Evolutionary conservation across 495 filamentous ascomycete species (phyloP), one percentile per base, ranked within the genome.

Genomic region (Xylaria acuta): DNA sequence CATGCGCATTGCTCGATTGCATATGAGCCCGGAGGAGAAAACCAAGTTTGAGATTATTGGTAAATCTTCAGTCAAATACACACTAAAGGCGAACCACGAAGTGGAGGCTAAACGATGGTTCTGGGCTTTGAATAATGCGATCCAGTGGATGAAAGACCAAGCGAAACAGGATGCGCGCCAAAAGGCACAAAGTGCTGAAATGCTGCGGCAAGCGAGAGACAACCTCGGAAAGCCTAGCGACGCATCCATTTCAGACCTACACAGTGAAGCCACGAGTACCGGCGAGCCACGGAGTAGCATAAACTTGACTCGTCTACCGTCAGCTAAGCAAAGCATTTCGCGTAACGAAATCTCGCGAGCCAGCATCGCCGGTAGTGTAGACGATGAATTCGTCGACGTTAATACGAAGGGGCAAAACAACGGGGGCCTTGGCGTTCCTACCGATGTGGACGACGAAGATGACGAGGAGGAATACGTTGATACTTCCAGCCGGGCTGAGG

Each of bases 61-160:
- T 25, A 99, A 99, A 81, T 95, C 95, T 1, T 97, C 95, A n/a
- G 95, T 99, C 70, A 99, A 98, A 81, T 99, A 99, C 79, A 93
- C 96, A 64, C 88, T 99, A 38, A 97, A 97, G 79, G 96, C 96
- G 0, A 98, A 98, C 75, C 96, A 99, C 82, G 90, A 97, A 74
- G 93, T 96, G 22, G 93, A 97, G 76, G 94, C 93, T 6, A 96
- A 97, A 80, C 86, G 94, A 60, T 97, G 96, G 96, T 98, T 94
- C 80, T 99, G 96, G 96, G 93, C 96, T 12, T 86, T 99, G 69
- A 99, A 98, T 82, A 99, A 99, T 81, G 94, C 96, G 36, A 99
- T 99, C 66, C 96, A 98, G 80, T 98, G 93, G 92, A 90, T 93
- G 67, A 99, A 98, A 80, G 96, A 99, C 77, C 97, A 98, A 81